Evolutionary conservation across 441 rosid species (phyloP).

Genomic region (Populus hybrid): DNA sequence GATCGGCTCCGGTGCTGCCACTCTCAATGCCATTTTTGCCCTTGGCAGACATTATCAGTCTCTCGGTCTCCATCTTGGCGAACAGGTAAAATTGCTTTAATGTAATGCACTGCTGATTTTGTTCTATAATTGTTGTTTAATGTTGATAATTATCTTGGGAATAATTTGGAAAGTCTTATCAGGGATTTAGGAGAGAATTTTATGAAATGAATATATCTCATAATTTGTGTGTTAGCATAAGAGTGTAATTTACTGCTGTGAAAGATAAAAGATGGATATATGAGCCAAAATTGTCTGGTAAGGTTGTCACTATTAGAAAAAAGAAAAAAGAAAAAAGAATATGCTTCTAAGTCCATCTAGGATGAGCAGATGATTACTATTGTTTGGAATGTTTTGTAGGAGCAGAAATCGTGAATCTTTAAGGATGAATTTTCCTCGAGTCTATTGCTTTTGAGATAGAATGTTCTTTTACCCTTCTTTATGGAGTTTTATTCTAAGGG

Average conservation of each 20-base stretch:
- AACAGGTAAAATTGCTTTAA: neutral
- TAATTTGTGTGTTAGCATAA: neutral
- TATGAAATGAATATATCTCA: neutral
- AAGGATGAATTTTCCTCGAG: neutral
- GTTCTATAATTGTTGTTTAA: neutral
- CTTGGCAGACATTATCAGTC: constrained; percentile 53
- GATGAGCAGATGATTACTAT: neutral
- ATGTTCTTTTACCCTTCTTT: neutral
- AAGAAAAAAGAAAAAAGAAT: no score
- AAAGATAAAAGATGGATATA: neutral
- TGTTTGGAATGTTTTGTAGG: neutral
- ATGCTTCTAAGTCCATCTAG: neutral
- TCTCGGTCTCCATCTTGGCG: constrained; percentile 31
- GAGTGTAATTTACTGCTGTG: neutral
- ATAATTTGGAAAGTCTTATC: neutral
- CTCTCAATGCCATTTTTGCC: constrained; percentile 78
- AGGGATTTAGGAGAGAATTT: neutral
- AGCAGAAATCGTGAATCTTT: neutral
- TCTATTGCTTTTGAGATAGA: neutral
- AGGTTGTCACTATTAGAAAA: neutral
- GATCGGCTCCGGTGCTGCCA: constrained; percentile 97
- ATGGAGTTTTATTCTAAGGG: neutral
- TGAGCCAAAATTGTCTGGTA: neutral
- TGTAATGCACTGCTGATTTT: neutral
- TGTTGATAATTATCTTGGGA: neutral